Percentiles rank a stretch among this genome's conserved stretches.
phyloP scores from a whole-genome alignment of 768 basidiomycete species.

The Gymnopilus junonius region DNA sequence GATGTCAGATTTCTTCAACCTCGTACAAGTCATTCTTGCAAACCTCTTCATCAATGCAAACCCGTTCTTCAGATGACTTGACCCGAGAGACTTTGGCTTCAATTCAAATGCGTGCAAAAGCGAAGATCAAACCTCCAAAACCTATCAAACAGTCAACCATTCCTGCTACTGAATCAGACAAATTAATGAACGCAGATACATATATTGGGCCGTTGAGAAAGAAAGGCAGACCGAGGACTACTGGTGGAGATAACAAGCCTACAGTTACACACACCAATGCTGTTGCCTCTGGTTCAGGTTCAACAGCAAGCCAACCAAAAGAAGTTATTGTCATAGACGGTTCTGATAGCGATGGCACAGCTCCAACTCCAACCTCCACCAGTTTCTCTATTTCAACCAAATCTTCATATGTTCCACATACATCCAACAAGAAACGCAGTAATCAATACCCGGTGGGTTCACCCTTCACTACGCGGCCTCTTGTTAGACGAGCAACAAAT shows the following conservation, averaged over 20 bases:
- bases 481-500: conserved; percentile 21
- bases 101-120: conserved; percentile 33
- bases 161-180: conserved; percentile 47
- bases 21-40: conserved; percentile 1
- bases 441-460: conserved; percentile 19
- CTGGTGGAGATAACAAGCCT: conserved; percentile 14
- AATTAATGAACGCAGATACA: conserved; percentile 43
- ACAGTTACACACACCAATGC: conserved; percentile 12
- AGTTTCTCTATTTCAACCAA: conserved; percentile 1
- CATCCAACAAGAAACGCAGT: conserved; percentile 2
- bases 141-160: conserved; percentile 30
- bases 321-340: conserved; percentile 31
- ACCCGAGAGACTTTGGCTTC: conserved; percentile 33
- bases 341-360: conserved; percentile 26
- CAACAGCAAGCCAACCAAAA: conserved; percentile 16
- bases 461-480: conserved; percentile 28
- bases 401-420: neutral
- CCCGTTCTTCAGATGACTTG: conserved; percentile 16
- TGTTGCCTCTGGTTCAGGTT: conserved; percentile 26
- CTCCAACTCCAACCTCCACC: conserved; percentile 8
- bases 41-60: conserved; percentile 7
- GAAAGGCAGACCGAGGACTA: conserved; percentile 41
- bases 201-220: conserved; percentile 53
- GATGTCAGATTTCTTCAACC: neutral
- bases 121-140: conserved; percentile 32